Base-by-base conservation (phyloP, 2,329 filamentous ascomycete species). In the Myotisia sp. region DNA sequence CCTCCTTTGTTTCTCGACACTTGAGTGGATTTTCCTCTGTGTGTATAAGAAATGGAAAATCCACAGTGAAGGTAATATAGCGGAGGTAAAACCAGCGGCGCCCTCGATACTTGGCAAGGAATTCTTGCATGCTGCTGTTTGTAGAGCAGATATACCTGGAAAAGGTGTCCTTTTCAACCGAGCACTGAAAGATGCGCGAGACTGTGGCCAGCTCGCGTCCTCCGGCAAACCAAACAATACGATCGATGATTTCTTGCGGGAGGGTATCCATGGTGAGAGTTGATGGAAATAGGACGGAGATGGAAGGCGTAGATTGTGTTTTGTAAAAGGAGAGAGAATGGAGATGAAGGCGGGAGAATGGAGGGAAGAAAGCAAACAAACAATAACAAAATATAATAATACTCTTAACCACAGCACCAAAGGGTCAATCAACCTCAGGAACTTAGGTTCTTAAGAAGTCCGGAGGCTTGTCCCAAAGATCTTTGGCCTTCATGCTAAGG, bases 1-100 rank as follows among this genome's bases (percentile, higher is more conserved):
- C 28, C 9, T 39, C 33, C 10, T n/a, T 7, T n/a, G 32, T 36
- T 5, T 36, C 32, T 8, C 33, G 37, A 23, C 37, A 39, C 29
- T 14, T 21, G 9, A 13, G 21, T 24, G 5, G 9, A 10, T 18
- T 12, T 8, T 33, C 16, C 19, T 28, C 12, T 5, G n/a, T 19
- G 12, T 3, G 10, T 3, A 16, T 3, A 10, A 26, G 35, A 10
- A 12, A 8, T n/a, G 34, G 29, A 14, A 33, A 37, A 4, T 29
- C 22, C 7, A 36, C 9, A 18, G 14, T 14, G 5, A 39, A 14
- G 18, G 3, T 23, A 16, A 39, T 36, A 10, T 8, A 10, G 14
- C 28, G 33, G 17, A 39, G 33, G 20, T 27, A 39, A n/a, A 29
- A 17, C 12, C 24, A 31, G 24, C 33, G 37, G 8, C 29, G 13